These are phyloP conservation scores for Tricholoma saponaceum DNA, from an alignment of 768 basidiomycete species.

Conservation along the genomic window DNA sequence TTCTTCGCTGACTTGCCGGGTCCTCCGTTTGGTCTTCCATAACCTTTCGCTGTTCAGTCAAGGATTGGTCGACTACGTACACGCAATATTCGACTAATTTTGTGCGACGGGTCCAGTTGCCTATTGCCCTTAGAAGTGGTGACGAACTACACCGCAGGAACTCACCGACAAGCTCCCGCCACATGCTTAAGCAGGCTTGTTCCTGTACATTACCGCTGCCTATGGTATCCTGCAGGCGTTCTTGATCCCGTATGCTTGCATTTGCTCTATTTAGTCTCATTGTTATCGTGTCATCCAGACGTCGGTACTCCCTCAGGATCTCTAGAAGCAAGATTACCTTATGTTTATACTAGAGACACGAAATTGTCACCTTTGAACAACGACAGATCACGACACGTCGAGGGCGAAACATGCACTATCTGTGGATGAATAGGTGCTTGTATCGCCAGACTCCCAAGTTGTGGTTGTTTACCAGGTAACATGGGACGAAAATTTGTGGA, in stretches of 20 bases:
- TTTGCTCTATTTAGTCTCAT: conserved; percentile 80
- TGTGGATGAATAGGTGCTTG: conserved; percentile 60
- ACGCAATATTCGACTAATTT: conserved; percentile 78
- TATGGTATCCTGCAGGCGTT: conserved; percentile 41
- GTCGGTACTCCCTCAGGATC: conserved; percentile 77
- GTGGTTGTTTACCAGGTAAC: conserved; percentile 38
- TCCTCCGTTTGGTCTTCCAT: conserved; percentile 41
- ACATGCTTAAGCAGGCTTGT: conserved; percentile 70
- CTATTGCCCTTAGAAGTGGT: conserved; percentile 22
- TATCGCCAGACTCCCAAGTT: conserved; percentile 64
- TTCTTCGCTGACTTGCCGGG: conserved; percentile 41
- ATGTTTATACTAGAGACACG: neutral
- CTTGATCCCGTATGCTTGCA: conserved; percentile 71
- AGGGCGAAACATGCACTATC: conserved; percentile 65
- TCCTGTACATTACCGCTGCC: conserved; percentile 56
- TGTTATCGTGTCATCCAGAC: conserved; percentile 72
- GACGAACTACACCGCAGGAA: conserved; percentile 18
- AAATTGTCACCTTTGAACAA: conserved; percentile 63
- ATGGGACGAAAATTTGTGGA: neutral
- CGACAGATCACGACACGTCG: conserved; percentile 71
- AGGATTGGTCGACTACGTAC: conserved; percentile 59
- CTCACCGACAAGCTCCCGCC: conserved; percentile 78
- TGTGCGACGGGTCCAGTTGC: conserved; percentile 69
- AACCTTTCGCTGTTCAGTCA: conserved; percentile 49
- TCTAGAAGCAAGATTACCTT: conserved; percentile 38